Evolutionary conservation across 495 filamentous ascomycete species (phyloP).

Genomic region (Annulohypoxylon moriforme): DNA sequence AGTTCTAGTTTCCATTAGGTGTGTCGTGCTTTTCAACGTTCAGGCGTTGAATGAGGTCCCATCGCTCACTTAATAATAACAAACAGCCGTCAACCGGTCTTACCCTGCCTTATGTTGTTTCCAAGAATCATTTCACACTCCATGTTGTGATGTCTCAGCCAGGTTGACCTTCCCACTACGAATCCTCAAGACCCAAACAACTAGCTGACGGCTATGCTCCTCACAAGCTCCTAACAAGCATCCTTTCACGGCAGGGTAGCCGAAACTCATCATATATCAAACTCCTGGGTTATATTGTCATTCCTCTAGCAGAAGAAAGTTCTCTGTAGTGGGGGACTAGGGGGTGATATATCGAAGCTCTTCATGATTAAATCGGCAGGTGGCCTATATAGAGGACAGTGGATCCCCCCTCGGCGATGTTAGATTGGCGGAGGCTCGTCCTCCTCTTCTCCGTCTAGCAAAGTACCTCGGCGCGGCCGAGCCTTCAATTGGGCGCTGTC

Average conservation of each 20-base stretch:
- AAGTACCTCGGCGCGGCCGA: constrained; percentile 42
- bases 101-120: too few relatives aligned
- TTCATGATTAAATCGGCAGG: neutral
- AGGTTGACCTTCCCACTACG: too few relatives aligned
- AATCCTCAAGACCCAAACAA: too few relatives aligned
- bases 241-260: neutral
- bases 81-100: too few relatives aligned
- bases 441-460: constrained; percentile 48
- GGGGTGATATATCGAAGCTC: neutral
- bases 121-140: too few relatives aligned
- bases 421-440: constrained; percentile 48
- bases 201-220: too few relatives aligned
- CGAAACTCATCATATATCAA: neutral
- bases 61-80: too few relatives aligned
- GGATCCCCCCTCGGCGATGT: neutral
- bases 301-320: neutral
- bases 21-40: too few relatives aligned
- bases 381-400: neutral
- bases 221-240: neutral
- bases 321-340: neutral
- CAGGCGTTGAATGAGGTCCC: neutral
- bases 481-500: constrained; percentile 27
- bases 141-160: too few relatives aligned
- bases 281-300: neutral
- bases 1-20: neutral